Conservation (phyloP, 2,329 filamentous ascomycete species). For the Microsporum audouinii region DNA sequence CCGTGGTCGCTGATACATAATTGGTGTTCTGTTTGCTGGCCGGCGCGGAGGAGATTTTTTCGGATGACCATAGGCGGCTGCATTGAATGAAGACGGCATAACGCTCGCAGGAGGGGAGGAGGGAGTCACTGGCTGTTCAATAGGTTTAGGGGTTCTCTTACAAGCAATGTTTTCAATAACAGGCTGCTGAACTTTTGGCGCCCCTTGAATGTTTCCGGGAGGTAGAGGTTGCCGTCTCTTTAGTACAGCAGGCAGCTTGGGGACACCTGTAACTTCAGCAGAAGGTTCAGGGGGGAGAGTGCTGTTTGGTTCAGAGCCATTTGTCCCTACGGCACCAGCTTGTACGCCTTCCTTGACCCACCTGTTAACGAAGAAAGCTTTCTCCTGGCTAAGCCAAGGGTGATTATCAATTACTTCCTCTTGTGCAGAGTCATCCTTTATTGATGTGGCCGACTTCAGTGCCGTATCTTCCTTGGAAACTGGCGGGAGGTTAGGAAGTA, state of each 20-base stretch:
- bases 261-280: not conserved
- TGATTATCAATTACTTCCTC: constrained; percentile 10
- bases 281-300: constrained; percentile 5
- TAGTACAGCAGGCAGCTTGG: not conserved
- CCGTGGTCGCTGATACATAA: not conserved
- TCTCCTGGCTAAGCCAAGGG: constrained; percentile 21
- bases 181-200: not conserved
- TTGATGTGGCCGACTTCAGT: not conserved
- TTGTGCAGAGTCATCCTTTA: not conserved
- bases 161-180: not conserved
- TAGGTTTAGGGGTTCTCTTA: not conserved
- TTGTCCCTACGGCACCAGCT: constrained; percentile 12
- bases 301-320: constrained; percentile 8
- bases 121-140: not conserved
- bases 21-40: not conserved
- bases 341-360: constrained; percentile 21
- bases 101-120: not conserved
- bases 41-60: not conserved
- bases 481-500: constrained; percentile 14
- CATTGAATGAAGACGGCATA: not conserved
- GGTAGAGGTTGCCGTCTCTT: not conserved
- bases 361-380: constrained; percentile 21
- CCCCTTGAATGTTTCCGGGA: not conserved
- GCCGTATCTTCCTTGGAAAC: constrained; percentile 9
- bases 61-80: not conserved